A percentile compares a stretch with the other conserved stretches of the same genome.
phyloP scores from a whole-genome alignment of 2,329 filamentous ascomycete species.

The Plectosphaerella plurivora region DNA sequence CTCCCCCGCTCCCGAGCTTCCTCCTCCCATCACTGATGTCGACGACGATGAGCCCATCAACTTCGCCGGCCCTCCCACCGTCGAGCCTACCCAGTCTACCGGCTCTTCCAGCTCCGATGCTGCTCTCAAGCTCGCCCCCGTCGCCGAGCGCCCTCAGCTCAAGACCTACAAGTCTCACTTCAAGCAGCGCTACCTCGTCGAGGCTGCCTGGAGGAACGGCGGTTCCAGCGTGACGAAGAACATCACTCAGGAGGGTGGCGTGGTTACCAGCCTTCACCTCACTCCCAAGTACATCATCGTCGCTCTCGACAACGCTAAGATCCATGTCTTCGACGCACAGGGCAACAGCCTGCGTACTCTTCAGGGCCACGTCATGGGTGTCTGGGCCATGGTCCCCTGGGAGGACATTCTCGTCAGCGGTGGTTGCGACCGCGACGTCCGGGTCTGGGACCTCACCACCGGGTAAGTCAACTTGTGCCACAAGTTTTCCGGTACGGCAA shows the following conservation, averaged over 20 bases:
- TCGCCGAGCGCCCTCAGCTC: slow-evolving; percentile 54
- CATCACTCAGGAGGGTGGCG: slow-evolving; percentile 93
- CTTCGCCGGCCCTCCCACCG: slow-evolving; percentile 39
- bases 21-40: slow-evolving; percentile 7
- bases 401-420: slow-evolving; percentile 92
- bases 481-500: neutral
- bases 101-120: slow-evolving; percentile 54
- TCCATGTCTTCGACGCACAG: slow-evolving; percentile 93
- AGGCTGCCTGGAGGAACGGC: slow-evolving; percentile 92
- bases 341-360: slow-evolving; percentile 85
- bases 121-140: slow-evolving; percentile 19
- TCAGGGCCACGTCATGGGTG: slow-evolving; percentile 96
- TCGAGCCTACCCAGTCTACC: slow-evolving; percentile 24
- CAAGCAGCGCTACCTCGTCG: slow-evolving; percentile 94
- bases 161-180: slow-evolving; percentile 94
- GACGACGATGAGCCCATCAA: slow-evolving; percentile 22
- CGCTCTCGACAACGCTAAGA: slow-evolving; percentile 95
- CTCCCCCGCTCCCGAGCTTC: slow-evolving; percentile 22
- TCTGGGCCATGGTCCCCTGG: slow-evolving; percentile 99
- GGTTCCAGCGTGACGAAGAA: slow-evolving; percentile 79
- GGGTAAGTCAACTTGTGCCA: slow-evolving; percentile 54
- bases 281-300: slow-evolving; percentile 97
- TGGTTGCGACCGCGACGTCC: slow-evolving; percentile 92
- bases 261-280: slow-evolving; percentile 91
- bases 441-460: slow-evolving; percentile 93